Percentiles rank a stretch among this genome's conserved stretches.
Evolutionary conservation across 2,329 filamentous ascomycete species (phyloP).

Genomic region (Rugonectria rugulosa): DNA sequence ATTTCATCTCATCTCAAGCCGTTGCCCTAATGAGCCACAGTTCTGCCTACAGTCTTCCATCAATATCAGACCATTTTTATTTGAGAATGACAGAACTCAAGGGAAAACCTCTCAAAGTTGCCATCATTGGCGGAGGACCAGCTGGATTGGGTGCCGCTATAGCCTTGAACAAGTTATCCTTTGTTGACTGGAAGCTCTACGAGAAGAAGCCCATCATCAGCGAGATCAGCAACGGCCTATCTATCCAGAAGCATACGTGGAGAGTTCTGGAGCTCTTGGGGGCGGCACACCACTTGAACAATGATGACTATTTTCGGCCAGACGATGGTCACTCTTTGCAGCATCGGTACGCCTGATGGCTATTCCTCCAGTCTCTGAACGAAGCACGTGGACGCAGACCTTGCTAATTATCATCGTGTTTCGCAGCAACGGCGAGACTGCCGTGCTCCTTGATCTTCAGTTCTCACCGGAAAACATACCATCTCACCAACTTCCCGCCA

Average conservation of each 20-base stretch:
- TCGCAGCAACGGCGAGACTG: neutral
- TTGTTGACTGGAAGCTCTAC: constrained; percentile 10
- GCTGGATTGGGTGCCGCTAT: constrained; percentile 9
- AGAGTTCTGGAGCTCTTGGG: constrained; percentile 3
- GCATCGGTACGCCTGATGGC: constrained; percentile 19
- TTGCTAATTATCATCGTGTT: no score
- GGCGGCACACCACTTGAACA: constrained; percentile 21
- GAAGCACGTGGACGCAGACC: no score
- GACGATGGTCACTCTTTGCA: constrained; percentile 22
- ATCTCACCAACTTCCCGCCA: constrained; percentile 31
- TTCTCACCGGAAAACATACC: constrained; percentile 11
- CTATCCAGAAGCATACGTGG: constrained; percentile 11
- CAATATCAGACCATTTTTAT: no score
- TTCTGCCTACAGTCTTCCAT: no score
- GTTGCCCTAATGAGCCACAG: no score
- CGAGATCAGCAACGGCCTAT: constrained; percentile 3
- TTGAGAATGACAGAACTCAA: no score
- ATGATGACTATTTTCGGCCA: constrained; percentile 27
- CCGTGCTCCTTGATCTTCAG: neutral
- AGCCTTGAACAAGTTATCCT: neutral
- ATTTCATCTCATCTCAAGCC: no score
- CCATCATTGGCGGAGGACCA: constrained; percentile 11
- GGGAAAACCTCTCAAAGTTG: neutral
- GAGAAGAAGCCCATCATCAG: constrained; percentile 9
- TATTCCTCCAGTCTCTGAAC: no score